These are phyloP conservation scores for Aspergillus sp. DNA, from an alignment of 2,329 filamentous ascomycete genomes.

Conservation along the genomic window DNA sequence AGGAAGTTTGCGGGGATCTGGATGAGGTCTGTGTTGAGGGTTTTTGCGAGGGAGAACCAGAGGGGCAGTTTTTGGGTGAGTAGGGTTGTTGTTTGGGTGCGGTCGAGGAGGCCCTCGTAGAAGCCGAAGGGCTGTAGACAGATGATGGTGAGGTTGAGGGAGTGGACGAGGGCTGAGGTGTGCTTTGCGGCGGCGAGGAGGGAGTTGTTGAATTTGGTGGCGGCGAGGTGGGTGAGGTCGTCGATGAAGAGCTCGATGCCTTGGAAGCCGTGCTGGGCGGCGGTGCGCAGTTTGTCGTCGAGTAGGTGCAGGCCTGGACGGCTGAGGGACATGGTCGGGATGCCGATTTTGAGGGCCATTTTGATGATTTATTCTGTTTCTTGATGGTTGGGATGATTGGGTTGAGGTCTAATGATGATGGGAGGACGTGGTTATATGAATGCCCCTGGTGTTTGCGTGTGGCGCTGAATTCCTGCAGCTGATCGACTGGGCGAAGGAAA, in stretches of 20 bases:
- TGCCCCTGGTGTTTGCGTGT: neutral
- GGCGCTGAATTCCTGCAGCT: no score
- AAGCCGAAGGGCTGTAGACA: slow-evolving; percentile 75
- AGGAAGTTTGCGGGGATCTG: slow-evolving; percentile 74
- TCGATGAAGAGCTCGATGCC: slow-evolving; percentile 41
- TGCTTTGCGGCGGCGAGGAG: slow-evolving; percentile 26
- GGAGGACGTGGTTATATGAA: neutral
- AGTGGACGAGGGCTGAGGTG: slow-evolving; percentile 52
- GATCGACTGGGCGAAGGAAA: no score
- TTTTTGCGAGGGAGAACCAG: slow-evolving; percentile 68
- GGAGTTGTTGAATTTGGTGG: slow-evolving; percentile 23
- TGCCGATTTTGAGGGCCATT: slow-evolving; percentile 49
- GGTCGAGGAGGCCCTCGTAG: slow-evolving; percentile 71
- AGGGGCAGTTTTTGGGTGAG: slow-evolving; percentile 62
- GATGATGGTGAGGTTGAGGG: slow-evolving; percentile 34
- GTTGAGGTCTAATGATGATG: neutral
- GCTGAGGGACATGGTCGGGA: slow-evolving; percentile 76
- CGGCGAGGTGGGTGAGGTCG: slow-evolving; percentile 33
- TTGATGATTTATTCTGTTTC: neutral
- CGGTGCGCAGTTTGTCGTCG: slow-evolving; percentile 66
- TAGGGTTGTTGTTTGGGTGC: slow-evolving; percentile 56
- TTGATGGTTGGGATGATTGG: neutral
- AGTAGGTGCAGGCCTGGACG: slow-evolving; percentile 70
- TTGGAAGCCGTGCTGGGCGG: slow-evolving; percentile 46
- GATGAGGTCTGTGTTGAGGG: slow-evolving; percentile 69